phyloP scores from a whole-genome alignment of 805 yeast genomes.

The Saturnispora kantuleensis region DNA sequence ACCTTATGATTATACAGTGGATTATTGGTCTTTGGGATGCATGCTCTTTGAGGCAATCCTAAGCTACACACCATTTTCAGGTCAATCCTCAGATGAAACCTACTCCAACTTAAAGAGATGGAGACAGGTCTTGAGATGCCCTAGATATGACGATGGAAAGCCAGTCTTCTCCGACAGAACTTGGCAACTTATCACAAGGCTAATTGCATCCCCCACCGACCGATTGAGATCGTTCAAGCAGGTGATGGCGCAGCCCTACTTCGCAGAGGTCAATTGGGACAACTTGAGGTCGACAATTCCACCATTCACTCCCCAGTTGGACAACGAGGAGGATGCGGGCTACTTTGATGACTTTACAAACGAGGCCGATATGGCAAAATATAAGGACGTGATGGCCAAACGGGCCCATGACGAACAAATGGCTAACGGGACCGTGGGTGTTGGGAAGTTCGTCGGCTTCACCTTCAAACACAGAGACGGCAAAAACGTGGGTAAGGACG shows the following conservation, averaged over 20 bases:
- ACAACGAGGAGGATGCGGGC: constrained; percentile 96
- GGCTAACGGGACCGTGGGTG: constrained; percentile 53
- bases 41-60: constrained; percentile 92
- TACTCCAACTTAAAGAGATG: constrained; percentile 88
- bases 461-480: constrained; percentile 81
- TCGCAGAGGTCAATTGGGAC: constrained; percentile 75
- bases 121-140: constrained; percentile 81
- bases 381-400: constrained; percentile 93
- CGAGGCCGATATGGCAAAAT: constrained; percentile 95
- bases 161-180: constrained; percentile 93
- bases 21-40: constrained; percentile 98
- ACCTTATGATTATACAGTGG: constrained; percentile 90
- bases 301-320: constrained; percentile 94
- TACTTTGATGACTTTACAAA: constrained; percentile 96
- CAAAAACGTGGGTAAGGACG: constrained; percentile 9
- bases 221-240: constrained; percentile 76
- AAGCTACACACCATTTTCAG: constrained; percentile 96
- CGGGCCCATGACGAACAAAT: constrained; percentile 75
- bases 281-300: constrained; percentile 62
- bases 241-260: constrained; percentile 70
- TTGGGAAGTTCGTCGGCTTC: constrained; percentile 81
- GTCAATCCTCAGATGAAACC: constrained; percentile 88
- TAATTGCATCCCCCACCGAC: constrained; percentile 70
- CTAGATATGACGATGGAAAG: constrained; percentile 84
- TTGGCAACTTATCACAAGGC: constrained; percentile 74